Evolutionary conservation across 2,329 filamentous ascomycete species (phyloP).

Genomic region (Colletotrichum sp.): DNA sequence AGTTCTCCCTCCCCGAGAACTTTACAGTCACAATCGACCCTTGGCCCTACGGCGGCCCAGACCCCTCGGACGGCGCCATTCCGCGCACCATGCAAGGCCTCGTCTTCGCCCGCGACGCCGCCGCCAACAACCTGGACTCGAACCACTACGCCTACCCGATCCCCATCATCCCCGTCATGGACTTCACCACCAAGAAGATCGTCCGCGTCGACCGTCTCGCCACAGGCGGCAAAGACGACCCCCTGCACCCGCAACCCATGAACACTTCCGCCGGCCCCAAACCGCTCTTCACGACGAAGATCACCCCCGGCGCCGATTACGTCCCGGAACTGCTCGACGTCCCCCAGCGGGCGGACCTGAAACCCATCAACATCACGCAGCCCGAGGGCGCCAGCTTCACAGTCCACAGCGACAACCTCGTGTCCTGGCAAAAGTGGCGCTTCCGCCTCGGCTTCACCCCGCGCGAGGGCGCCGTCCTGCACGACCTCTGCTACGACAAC

Average conservation of each 20-base stretch:
- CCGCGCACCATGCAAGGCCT: slow-evolving; percentile 55
- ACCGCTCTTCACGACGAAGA: slow-evolving; percentile 49
- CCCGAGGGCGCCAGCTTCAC: slow-evolving; percentile 71
- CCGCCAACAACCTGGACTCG: slow-evolving; percentile 54
- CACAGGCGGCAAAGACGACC: slow-evolving; percentile 50
- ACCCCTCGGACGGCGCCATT: slow-evolving; percentile 38
- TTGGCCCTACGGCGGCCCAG: slow-evolving; percentile 69
- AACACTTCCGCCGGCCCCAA: slow-evolving; percentile 36
- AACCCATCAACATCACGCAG: slow-evolving; percentile 76
- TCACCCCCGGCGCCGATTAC: slow-evolving; percentile 45
- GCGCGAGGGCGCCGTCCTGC: slow-evolving; percentile 73
- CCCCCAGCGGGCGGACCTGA: slow-evolving; percentile 57
- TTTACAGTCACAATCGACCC: slow-evolving; percentile 53
- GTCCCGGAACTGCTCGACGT: slow-evolving; percentile 54
- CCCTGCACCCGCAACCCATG: slow-evolving; percentile 39
- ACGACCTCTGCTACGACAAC: slow-evolving; percentile 72
- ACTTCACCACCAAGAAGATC: slow-evolving; percentile 58
- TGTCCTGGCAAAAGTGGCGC: slow-evolving; percentile 72
- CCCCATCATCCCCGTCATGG: slow-evolving; percentile 65
- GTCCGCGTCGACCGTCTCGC: slow-evolving; percentile 64
- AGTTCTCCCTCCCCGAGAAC: slow-evolving; percentile 50
- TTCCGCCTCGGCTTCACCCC: slow-evolving; percentile 74
- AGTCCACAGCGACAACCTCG: slow-evolving; percentile 51
- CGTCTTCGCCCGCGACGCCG: slow-evolving; percentile 49
- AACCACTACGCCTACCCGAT: slow-evolving; percentile 69